These are phyloP conservation scores for Rhizodiscina lignyota DNA, from an alignment of 495 filamentous ascomycete species.

Conservation along the genomic window DNA sequence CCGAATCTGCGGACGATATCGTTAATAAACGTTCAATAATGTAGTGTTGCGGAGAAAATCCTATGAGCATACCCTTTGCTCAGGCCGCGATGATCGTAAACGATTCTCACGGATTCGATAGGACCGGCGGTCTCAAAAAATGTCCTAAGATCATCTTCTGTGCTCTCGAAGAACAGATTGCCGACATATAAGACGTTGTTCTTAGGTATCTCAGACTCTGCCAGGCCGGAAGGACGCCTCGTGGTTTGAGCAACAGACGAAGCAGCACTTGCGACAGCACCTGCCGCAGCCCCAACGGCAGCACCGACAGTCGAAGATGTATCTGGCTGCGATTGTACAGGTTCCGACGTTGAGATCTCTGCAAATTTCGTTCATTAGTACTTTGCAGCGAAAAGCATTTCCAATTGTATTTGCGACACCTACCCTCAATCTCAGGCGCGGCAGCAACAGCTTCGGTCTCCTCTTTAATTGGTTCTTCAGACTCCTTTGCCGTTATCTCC, in stretches of 20 bases:
- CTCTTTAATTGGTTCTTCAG: background rate
- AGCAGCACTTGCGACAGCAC: slow-evolving; percentile 1
- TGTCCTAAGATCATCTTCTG: slow-evolving; percentile 16
- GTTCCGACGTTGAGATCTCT: slow-evolving; percentile 1
- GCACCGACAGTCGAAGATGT: no score
- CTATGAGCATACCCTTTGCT: slow-evolving; percentile 65
- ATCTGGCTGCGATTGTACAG: slow-evolving; percentile 4
- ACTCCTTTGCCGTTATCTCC: background rate
- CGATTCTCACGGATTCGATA: slow-evolving; percentile 35
- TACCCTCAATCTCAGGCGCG: background rate
- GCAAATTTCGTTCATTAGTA: slow-evolving; percentile 5
- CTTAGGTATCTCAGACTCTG: background rate
- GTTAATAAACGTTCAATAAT: slow-evolving; percentile 8
- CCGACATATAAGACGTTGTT: slow-evolving; percentile 49
- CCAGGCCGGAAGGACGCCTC: background rate
- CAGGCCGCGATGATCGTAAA: slow-evolving; percentile 53
- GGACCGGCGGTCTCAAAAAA: slow-evolving; percentile 20
- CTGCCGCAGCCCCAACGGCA: slow-evolving; percentile 4
- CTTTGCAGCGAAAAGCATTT: background rate
- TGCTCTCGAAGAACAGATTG: slow-evolving; percentile 73
- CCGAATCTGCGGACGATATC: slow-evolving; percentile 42
- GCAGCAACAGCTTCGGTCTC: slow-evolving; percentile 1
- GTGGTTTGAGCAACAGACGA: background rate
- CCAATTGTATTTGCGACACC: background rate
- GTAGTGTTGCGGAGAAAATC: background rate